Base-by-base conservation (phyloP, 148 eudicot genomes). In the Rhododendron mucronatum region DNA sequence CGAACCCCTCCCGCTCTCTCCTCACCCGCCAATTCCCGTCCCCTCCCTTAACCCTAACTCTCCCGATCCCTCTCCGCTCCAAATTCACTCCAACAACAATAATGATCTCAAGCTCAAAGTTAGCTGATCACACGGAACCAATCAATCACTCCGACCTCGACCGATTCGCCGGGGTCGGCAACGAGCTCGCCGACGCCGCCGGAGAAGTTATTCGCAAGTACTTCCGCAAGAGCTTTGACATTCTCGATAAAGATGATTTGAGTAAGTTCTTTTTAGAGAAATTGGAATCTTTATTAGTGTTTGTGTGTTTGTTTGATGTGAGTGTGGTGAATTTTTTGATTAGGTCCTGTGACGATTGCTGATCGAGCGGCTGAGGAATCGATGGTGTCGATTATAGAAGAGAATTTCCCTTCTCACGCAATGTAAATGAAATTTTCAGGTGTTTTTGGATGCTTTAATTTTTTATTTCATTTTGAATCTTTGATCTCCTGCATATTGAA, bases 261-360 rank as follows among this genome's bases (percentile, higher is more conserved):
- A 96, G 99, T 96, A 78, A 90, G 96, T 89, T 84, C 7, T n/a
- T 65, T 26, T 65, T 67, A 0, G 15, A 77, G 18, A 15, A 37
- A 0, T 21, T 14, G 21, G 21, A 11, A 20, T 15, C 37, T 3
- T 45, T 69, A 33, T 20, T 69, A 33, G 16, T 30, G 9, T 51
- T 78, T 63, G 12, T 61, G 9, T 23, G 65, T 9, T 18, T 14
- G 35, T 8, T 59, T 78, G 63, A 18, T 37, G 21, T 83, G 85
- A 41, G 61, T 26, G 51, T 82, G 76, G 55, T 84, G 81, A 65
- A 73, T 85, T 28, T 81, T 28, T 82, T 51, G 89, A 63, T 50
- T 90, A 95, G 98, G 99, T 93, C 99, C 99, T 37, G 99, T 96
- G 61, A 96, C 99, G 7, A 92, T 96, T 89, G 99, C 99, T 89